These are phyloP conservation scores for Quercus tomentella DNA, from an alignment of 331 rosid species.

Conservation along the genomic window DNA sequence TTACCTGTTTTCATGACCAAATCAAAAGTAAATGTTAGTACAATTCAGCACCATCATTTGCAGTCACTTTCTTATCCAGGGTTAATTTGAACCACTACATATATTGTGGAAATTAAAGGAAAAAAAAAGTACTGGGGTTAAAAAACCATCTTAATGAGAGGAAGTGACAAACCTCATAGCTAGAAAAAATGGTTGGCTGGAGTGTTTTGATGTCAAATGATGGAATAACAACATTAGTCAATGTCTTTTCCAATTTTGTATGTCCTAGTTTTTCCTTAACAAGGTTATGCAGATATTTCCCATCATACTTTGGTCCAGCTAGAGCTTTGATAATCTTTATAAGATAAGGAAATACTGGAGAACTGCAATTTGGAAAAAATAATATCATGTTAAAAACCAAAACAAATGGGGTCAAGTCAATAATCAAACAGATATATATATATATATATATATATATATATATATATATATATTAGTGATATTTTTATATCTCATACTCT, in stretches of 20 bases:
- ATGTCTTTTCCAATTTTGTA: conserved; percentile 30
- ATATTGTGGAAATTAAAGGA: not conserved
- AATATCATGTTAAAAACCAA: not conserved
- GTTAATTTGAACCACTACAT: too few species aligned
- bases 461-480: not conserved
- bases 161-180: conserved; percentile 31
- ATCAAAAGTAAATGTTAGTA: not conserved
- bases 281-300: conserved; percentile 44
- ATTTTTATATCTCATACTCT: not conserved
- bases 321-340: conserved; percentile 33
- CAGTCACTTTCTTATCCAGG: not conserved
- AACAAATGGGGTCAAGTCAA: not conserved
- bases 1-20: conserved; percentile 18
- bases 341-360: conserved; percentile 7
- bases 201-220: conserved; percentile 47
- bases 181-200: conserved; percentile 47
- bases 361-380: not conserved
- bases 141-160: not conserved
- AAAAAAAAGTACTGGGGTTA: not conserved
- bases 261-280: conserved; percentile 31
- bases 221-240: conserved; percentile 50
- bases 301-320: conserved; percentile 51
- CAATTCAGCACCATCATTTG: not conserved
- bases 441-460: too few species aligned
- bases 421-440: not conserved